Evolutionary conservation across 164 flowering plant species (phyloP).

Genomic region (Kingdonia uniflora): DNA sequence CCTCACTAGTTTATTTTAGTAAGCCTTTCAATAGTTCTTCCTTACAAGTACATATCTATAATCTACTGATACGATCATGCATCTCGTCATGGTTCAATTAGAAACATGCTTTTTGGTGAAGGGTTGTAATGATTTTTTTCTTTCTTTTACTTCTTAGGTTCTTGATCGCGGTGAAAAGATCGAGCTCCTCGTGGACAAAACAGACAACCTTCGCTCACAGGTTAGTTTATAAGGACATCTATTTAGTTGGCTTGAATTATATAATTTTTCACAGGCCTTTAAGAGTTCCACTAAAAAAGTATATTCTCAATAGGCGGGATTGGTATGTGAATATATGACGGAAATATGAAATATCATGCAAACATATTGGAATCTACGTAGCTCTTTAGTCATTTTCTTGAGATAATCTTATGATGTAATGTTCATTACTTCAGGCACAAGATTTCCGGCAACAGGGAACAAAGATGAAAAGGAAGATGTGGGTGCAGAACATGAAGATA

Average conservation of each 20-base stretch:
- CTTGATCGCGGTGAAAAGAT: conserved; percentile 95
- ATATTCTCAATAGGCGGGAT: too few species aligned
- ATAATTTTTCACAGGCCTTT: too few species aligned
- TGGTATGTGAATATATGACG: too few species aligned
- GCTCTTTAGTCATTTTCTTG: not conserved
- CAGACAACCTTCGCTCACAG: conserved; percentile 83
- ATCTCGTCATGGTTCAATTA: not conserved
- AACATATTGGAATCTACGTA: not conserved
- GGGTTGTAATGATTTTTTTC: too few species aligned
- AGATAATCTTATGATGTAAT: not conserved
- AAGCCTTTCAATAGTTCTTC: not conserved
- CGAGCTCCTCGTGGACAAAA: conserved; percentile 85
- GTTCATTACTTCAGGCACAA: conserved; percentile 52
- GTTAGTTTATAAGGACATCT: conserved; percentile 18
- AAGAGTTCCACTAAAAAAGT: too few species aligned
- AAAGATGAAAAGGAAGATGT: conserved; percentile 74
- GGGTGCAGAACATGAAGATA: conserved; percentile 89
- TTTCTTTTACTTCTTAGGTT: conserved; percentile 31
- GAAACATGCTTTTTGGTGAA: too few species aligned
- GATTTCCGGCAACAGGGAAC: conserved; percentile 76
- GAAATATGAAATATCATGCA: not conserved
- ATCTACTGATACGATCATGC: not conserved
- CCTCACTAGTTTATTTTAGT: not conserved
- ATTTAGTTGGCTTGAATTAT: too few species aligned
- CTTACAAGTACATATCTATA: not conserved